phyloP scores from a whole-genome alignment of 2,329 filamentous ascomycete genomes.

The Aspergillus pseudotamarii region DNA sequence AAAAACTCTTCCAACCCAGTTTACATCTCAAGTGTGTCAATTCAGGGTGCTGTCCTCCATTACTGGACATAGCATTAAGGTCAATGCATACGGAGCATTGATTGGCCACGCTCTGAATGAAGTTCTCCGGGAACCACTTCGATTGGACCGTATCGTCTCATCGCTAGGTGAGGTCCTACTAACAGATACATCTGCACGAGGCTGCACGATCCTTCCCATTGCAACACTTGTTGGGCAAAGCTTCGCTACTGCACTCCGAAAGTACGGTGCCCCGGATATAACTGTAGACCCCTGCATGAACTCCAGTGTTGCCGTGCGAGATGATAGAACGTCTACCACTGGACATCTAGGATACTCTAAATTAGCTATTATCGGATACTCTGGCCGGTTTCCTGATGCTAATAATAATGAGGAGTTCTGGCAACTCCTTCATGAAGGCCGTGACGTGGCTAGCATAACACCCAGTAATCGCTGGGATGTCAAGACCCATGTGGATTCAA shows the following conservation, averaged over 20 bases:
- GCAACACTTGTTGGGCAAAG: background rate
- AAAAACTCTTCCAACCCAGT: background rate
- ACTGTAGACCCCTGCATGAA: background rate
- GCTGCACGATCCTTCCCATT: background rate
- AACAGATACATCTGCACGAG: background rate
- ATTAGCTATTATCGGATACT: conserved; percentile 83
- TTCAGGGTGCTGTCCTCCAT: background rate
- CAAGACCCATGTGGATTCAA: conserved; percentile 70
- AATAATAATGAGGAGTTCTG: conserved; percentile 72
- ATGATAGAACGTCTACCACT: background rate
- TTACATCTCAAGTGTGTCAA: background rate
- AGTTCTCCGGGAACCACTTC: background rate
- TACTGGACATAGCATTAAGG: background rate
- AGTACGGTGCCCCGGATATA: background rate
- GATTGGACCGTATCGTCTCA: background rate
- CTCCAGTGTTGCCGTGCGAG: background rate
- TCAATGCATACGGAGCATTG: background rate
- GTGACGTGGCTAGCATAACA: conserved; percentile 66
- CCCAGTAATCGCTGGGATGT: conserved; percentile 75
- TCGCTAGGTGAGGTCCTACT: background rate
- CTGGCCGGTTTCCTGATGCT: conserved; percentile 75
- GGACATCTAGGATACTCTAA: conserved; percentile 53
- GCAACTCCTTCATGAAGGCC: conserved; percentile 73
- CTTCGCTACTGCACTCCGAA: background rate
- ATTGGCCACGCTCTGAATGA: background rate